Evolutionary conservation across 192 early-diverging fungal genomes (phyloP).

Genomic region (Linnemannia zychae): DNA sequence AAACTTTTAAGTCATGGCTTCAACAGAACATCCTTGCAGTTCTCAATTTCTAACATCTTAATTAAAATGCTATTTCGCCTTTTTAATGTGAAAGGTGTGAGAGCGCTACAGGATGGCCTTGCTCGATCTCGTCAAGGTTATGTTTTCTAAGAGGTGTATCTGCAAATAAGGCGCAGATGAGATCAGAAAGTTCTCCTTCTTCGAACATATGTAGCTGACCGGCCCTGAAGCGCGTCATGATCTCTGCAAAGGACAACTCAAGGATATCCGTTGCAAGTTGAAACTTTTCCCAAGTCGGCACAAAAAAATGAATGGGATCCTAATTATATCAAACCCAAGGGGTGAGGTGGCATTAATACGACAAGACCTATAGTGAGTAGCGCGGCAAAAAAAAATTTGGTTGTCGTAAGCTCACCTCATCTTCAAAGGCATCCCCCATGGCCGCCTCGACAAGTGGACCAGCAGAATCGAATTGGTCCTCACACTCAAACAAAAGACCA

Average conservation of each 20-base stretch:
- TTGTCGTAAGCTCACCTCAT: conserved; percentile 32
- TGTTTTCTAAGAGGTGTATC: conserved; percentile 63
- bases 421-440: conserved; percentile 21
- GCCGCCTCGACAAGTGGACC: conserved; percentile 29
- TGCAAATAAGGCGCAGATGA: conserved; percentile 70
- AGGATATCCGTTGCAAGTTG: conserved; percentile 65
- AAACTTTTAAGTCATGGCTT: conserved; percentile 38
- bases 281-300: conserved; percentile 65
- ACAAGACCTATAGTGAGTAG: not conserved
- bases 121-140: conserved; percentile 65
- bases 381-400: too few species aligned
- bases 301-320: conserved; percentile 54
- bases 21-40: conserved; percentile 30
- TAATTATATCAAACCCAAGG: not conserved
- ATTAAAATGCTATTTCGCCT: not conserved
- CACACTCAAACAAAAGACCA: conserved; percentile 53
- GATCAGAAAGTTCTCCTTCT: conserved; percentile 58
- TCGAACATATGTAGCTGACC: conserved; percentile 62
- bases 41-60: not conserved
- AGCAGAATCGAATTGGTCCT: conserved; percentile 54
- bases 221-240: conserved; percentile 65
- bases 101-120: conserved; percentile 47
- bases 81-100: not conserved
- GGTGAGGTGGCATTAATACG: not conserved
- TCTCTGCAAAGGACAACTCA: conserved; percentile 66